Evolutionary conservation across 148 eudicot species (phyloP).

Genomic region (Euryodendron excelsum): DNA sequence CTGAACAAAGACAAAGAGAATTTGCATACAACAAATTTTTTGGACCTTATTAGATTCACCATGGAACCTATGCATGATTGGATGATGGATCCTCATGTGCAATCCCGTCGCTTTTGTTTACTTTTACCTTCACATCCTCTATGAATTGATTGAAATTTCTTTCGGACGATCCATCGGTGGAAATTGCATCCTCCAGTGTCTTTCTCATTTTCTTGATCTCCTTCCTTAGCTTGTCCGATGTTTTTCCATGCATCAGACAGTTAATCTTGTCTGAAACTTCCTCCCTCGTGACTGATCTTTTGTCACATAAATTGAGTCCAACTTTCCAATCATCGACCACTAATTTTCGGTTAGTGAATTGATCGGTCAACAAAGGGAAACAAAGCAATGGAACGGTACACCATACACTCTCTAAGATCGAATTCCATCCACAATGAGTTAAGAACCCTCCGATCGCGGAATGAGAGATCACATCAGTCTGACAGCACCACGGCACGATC

Average conservation of each 20-base stretch:
- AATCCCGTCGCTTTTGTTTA: too few relatives aligned
- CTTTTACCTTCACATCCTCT: too few relatives aligned
- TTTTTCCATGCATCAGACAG: conserved; percentile 24
- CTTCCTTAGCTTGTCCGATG: conserved; percentile 12
- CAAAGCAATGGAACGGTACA: conserved; percentile 37
- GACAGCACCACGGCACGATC: conserved; percentile 46
- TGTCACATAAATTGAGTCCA: conserved; percentile 31
- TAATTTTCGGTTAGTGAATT: conserved; percentile 38
- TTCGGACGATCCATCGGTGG: conserved; percentile 27
- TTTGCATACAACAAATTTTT: not conserved
- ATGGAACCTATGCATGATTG: not conserved
- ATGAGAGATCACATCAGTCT: conserved; percentile 38
- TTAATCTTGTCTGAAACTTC: conserved; percentile 28
- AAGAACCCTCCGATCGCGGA: conserved; percentile 41
- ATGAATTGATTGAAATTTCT: too few relatives aligned
- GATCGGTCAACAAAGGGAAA: too few relatives aligned
- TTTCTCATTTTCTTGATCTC: conserved; percentile 16
- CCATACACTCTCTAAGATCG: conserved; percentile 43
- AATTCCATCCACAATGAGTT: conserved; percentile 54
- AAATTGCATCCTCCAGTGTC: conserved; percentile 25
- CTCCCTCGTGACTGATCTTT: not conserved
- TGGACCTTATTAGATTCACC: not conserved
- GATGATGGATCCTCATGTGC: too few relatives aligned
- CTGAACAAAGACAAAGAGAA: not conserved
- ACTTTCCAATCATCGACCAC: conserved; percentile 43